A percentile compares a stretch with the other conserved stretches of the same genome.
Conservation (phyloP, 768 basidiomycete genomes). For the Tremella fuciformis region DNA sequence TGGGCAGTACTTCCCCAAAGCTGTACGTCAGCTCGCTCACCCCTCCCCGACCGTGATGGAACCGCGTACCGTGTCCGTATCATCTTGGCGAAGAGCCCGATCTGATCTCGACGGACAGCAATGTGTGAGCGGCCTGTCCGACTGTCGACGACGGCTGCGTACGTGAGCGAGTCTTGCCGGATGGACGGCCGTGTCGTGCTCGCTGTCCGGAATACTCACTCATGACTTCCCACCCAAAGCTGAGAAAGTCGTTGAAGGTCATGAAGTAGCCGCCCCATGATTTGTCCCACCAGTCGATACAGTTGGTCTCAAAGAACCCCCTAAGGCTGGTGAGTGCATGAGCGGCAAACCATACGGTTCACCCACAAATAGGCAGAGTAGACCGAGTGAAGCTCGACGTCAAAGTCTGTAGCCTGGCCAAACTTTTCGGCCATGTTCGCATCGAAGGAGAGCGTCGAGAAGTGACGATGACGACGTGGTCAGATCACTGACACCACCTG, state of each 20-base stretch:
- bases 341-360: background rate
- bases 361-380: constrained; percentile 50
- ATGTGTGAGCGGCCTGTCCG: constrained; percentile 40
- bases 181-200: background rate
- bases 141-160: constrained; percentile 40
- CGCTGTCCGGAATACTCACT: constrained; percentile 21
- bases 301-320: constrained; percentile 27
- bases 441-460: background rate
- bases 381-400: constrained; percentile 49
- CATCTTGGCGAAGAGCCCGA: constrained; percentile 50
- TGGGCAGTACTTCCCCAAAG: constrained; percentile 41
- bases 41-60: background rate
- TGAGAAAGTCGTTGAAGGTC: constrained; percentile 48
- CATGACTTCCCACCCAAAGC: constrained; percentile 51
- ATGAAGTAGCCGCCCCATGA: constrained; percentile 49
- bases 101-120: constrained; percentile 42
- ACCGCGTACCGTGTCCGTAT: constrained; percentile 40
- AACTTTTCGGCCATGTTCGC: constrained; percentile 21
- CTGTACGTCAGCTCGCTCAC: constrained; percentile 8
- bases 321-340: constrained; percentile 6
- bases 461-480: background rate
- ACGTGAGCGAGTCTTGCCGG: background rate
- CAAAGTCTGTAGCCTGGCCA: constrained; percentile 44
- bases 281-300: constrained; percentile 47
- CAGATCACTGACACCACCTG: too few species aligned